Percentiles rank a stretch among this genome's conserved stretches.
Conservation (phyloP, 1,284 basidiomycete species). For the Afroboletus lepidellus region DNA sequence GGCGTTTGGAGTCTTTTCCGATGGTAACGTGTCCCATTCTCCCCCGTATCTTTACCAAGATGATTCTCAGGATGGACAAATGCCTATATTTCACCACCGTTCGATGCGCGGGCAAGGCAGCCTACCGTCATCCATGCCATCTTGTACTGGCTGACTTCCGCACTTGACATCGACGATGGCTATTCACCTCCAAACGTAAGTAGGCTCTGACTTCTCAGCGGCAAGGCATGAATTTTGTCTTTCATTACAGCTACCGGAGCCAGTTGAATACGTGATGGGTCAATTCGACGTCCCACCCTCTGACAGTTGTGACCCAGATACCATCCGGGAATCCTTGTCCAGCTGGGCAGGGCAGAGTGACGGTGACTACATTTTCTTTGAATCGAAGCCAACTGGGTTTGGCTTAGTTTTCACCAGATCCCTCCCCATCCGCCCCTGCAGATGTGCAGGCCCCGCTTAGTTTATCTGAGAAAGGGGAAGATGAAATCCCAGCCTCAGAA, state of each 20-base stretch:
- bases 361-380: constrained; percentile 24
- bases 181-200: constrained; percentile 30
- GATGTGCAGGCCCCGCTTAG: constrained; percentile 11
- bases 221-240: constrained; percentile 1
- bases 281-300: constrained; percentile 23
- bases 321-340: constrained; percentile 34
- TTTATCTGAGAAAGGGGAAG: constrained; percentile 25
- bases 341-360: constrained; percentile 36
- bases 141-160: constrained; percentile 36
- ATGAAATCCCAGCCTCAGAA: constrained; percentile 6
- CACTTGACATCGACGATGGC: constrained; percentile 33
- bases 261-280: constrained; percentile 34
- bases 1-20: constrained; percentile 51
- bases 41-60: constrained; percentile 13
- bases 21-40: constrained; percentile 32
- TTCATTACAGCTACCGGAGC: constrained; percentile 38
- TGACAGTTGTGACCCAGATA: constrained; percentile 15
- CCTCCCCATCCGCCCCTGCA: constrained; percentile 23
- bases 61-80: constrained; percentile 37
- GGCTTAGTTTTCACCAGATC: constrained; percentile 16
- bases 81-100: constrained; percentile 36
- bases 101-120: constrained; percentile 27
- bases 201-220: background rate
- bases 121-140: constrained; percentile 36
- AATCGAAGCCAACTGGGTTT: background rate